Conservation (phyloP, 495 filamentous ascomycete genomes). For the Tricharina praecox region DNA sequence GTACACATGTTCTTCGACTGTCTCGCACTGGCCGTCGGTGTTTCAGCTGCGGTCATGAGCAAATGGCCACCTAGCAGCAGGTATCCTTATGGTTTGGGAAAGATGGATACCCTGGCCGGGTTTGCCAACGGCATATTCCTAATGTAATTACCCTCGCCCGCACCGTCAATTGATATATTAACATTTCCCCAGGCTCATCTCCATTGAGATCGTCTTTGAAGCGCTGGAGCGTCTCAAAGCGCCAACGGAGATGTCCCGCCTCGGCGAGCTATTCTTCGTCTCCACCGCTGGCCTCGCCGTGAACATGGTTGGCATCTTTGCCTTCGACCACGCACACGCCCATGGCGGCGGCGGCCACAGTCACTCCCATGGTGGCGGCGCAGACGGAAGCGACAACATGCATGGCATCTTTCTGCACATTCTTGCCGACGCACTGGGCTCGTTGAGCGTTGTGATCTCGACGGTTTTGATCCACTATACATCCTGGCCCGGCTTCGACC, state of each 20-base stretch:
- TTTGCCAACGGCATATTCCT: slow-evolving; percentile 72
- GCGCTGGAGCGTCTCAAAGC: slow-evolving; percentile 72
- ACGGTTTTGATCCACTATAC: slow-evolving; percentile 72
- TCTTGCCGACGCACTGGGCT: slow-evolving; percentile 84
- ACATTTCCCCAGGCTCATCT: slow-evolving; percentile 53
- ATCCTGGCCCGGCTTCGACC: slow-evolving; percentile 90
- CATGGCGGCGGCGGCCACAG: slow-evolving; percentile 27
- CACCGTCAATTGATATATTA: slow-evolving; percentile 13
- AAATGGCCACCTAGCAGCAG: slow-evolving; percentile 82
- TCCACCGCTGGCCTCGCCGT: slow-evolving; percentile 70
- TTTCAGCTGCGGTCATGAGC: slow-evolving; percentile 90
- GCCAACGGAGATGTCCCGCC: slow-evolving; percentile 61
- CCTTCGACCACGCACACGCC: slow-evolving; percentile 65
- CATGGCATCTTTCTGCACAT: slow-evolving; percentile 96
- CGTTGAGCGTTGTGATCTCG: slow-evolving; percentile 83
- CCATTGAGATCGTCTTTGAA: slow-evolving; percentile 90
- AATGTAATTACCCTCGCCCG: slow-evolving; percentile 40
- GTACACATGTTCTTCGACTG: slow-evolving; percentile 99
- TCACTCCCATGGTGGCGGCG: slow-evolving; percentile 25
- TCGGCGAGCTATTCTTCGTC: slow-evolving; percentile 74
- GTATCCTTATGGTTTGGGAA: slow-evolving; percentile 92
- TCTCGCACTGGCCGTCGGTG: slow-evolving; percentile 72
- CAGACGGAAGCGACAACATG: slow-evolving; percentile 59
- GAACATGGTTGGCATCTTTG: slow-evolving; percentile 79
- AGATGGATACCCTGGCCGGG: slow-evolving; percentile 70